Evolutionary conservation across 1,284 basidiomycete species (phyloP).

Genomic region (Filobasidium uniguttulatum): DNA sequence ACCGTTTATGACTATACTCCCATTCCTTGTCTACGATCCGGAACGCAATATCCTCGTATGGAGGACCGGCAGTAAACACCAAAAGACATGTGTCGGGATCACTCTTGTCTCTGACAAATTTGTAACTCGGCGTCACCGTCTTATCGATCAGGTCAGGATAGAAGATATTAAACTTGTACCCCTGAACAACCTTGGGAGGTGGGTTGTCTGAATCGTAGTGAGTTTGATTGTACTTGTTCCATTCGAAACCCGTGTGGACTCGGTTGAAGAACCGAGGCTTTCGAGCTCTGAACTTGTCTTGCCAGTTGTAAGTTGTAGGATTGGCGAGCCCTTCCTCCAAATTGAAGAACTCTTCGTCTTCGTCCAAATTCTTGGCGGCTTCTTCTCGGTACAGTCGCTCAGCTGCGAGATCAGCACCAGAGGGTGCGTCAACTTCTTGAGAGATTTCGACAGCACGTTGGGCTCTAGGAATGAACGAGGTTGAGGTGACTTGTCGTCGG

Average conservation of each 20-base stretch:
- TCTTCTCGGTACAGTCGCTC: conserved; percentile 67
- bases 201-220: conserved; percentile 97
- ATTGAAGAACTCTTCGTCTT: conserved; percentile 88
- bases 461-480: conserved; percentile 66
- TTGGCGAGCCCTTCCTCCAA: conserved; percentile 72
- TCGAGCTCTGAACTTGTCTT: conserved; percentile 95
- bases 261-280: conserved; percentile 99
- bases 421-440: conserved; percentile 46
- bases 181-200: conserved; percentile 93
- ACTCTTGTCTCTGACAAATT: conserved; percentile 75
- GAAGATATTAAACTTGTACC: conserved; percentile 67
- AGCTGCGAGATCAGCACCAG: conserved; percentile 62
- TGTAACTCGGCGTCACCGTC: conserved; percentile 86
- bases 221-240: conserved; percentile 99
- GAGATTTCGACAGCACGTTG: conserved; percentile 32
- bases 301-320: conserved; percentile 78
- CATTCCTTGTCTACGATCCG: conserved; percentile 93
- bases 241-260: conserved; percentile 99
- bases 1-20: conserved; percentile 96
- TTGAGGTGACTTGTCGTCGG: conserved; percentile 60
- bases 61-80: conserved; percentile 90
- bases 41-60: conserved; percentile 98
- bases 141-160: conserved; percentile 54
- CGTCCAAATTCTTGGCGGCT: conserved; percentile 64
- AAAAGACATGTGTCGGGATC: conserved; percentile 90